Evolutionary conservation across 2,329 filamentous ascomycete species (phyloP).

Genomic region (Penicillium paneum): DNA sequence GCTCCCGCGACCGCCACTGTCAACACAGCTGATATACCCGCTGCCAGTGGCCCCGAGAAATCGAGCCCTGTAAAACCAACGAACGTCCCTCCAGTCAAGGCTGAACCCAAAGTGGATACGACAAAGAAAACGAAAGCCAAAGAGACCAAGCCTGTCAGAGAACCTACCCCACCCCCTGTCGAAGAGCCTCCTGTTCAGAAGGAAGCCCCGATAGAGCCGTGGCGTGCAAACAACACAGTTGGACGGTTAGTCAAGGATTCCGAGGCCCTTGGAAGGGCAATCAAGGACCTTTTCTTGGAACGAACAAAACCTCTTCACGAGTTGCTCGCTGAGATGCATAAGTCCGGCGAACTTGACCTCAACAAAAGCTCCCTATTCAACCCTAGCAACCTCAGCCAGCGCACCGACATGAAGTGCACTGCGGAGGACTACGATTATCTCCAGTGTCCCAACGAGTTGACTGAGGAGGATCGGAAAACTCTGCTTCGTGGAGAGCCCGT

Average conservation of each 20-base stretch:
- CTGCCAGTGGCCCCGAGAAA: slow-evolving; percentile 14
- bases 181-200: slow-evolving; percentile 23
- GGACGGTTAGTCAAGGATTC: slow-evolving; percentile 41
- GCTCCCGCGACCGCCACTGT: slow-evolving; percentile 29
- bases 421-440: slow-evolving; percentile 41
- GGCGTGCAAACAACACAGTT: slow-evolving; percentile 41
- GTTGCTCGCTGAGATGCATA: slow-evolving; percentile 40
- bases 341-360: slow-evolving; percentile 36
- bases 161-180: slow-evolving; percentile 16
- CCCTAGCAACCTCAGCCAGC: slow-evolving; percentile 40
- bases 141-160: slow-evolving; percentile 22
- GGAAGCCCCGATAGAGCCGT: slow-evolving; percentile 28
- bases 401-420: slow-evolving; percentile 43
- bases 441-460: slow-evolving; percentile 40
- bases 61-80: slow-evolving; percentile 17
- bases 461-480: slow-evolving; percentile 43
- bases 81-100: slow-evolving; percentile 20
- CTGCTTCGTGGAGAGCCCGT: slow-evolving; percentile 43
- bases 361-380: slow-evolving; percentile 42
- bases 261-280: slow-evolving; percentile 31
- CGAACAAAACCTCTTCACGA: slow-evolving; percentile 38
- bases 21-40: slow-evolving; percentile 14
- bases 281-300: slow-evolving; percentile 44
- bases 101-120: slow-evolving; percentile 22
- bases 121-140: slow-evolving; percentile 25